Conservation (phyloP, 1,139 yeast species). For the Pichia sorboxylosa region DNA sequence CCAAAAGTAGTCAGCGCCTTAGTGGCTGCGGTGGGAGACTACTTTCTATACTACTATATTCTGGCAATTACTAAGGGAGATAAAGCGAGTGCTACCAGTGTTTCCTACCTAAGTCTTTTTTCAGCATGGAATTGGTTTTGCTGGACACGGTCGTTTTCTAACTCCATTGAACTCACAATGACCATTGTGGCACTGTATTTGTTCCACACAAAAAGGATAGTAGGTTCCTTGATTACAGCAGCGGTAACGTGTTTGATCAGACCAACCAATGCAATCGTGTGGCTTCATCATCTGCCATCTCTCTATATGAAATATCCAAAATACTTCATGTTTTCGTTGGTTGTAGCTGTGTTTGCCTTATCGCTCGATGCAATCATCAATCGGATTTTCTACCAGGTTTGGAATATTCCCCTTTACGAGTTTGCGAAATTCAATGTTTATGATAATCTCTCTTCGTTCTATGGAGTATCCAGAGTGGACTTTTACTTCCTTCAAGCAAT, state of each 20-base stretch:
- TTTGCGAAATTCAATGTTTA: constrained; percentile 70
- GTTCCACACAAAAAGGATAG: constrained; percentile 47
- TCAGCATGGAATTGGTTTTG: constrained; percentile 82
- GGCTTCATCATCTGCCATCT: constrained; percentile 37
- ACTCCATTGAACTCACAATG: constrained; percentile 65
- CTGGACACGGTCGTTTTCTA: constrained; percentile 75
- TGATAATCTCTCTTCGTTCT: constrained; percentile 64
- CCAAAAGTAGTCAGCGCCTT: constrained; percentile 67
- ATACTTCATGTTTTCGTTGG: constrained; percentile 19
- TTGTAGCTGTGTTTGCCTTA: constrained; percentile 21
- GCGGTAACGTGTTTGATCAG: constrained; percentile 54
- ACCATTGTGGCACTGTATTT: constrained; percentile 57
- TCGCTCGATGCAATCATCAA: constrained; percentile 37
- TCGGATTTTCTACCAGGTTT: constrained; percentile 43
- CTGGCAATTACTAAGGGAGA: constrained; percentile 25
- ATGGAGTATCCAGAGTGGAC: constrained; percentile 79
- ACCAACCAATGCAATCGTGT: constrained; percentile 72
- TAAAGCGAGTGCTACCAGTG: constrained; percentile 31
- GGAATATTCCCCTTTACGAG: constrained; percentile 53
- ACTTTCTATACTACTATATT: constrained; percentile 41
- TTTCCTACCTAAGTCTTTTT: constrained; percentile 42
- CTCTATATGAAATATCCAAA: constrained; percentile 3
- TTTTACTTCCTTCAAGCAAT: constrained; percentile 76
- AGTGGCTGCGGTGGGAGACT: constrained; percentile 66
- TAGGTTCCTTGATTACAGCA: constrained; percentile 32